Base-by-base conservation (phyloP, 805 yeast genomes). In the Schizosaccharomyces octosporus region DNA sequence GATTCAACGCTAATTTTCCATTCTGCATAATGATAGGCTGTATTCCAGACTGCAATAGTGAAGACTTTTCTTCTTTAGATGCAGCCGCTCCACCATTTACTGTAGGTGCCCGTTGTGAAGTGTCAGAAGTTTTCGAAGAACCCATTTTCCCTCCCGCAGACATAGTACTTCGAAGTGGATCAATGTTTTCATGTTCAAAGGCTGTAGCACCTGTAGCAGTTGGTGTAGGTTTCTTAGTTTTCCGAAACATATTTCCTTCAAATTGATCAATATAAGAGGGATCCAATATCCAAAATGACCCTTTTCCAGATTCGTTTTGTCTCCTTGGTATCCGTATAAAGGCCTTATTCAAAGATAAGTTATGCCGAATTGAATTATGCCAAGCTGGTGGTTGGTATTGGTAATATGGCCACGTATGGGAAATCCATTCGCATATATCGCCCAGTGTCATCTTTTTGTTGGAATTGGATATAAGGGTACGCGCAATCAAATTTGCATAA, bases 351-450 rank as follows among this genome's bases (percentile, higher is more conserved):
- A 87, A 76, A 27, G 90, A 84, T 48, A 93, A 75, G 67, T 88
- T 89, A 72, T 93, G 98, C 61, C 94, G 79, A 21, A 93, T 95
- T 0, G 94, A 81, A 68, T 86, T 84, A 73, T 93, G 98, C 98
- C 98, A 93, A 2, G 97, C 97, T 70, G 88, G 95, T 0, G 95
- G 90, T 67, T 97, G 89, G 72, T 87, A 90, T 67, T 83, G 79
- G 72, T 87, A 93, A 73, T 86, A 93, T 2, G 97, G 97, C 71
- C 84, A 90, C 13, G 85, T 71, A 55, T 86, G 94, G 70, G 85
- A 85, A 59, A 93, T 88, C 1, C 87, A 86, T 61, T 84, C 84
- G 71, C 87, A 84, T 58, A 93, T 87, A 64, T 89, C 97, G 0
- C 88, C 81, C 54, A 85, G 73, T 1, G 89, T 80, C 31, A 95